These are phyloP conservation scores for Allantophomopsis cytisporea DNA, from an alignment of 2,329 filamentous ascomycete genomes.

Conservation along the genomic window DNA sequence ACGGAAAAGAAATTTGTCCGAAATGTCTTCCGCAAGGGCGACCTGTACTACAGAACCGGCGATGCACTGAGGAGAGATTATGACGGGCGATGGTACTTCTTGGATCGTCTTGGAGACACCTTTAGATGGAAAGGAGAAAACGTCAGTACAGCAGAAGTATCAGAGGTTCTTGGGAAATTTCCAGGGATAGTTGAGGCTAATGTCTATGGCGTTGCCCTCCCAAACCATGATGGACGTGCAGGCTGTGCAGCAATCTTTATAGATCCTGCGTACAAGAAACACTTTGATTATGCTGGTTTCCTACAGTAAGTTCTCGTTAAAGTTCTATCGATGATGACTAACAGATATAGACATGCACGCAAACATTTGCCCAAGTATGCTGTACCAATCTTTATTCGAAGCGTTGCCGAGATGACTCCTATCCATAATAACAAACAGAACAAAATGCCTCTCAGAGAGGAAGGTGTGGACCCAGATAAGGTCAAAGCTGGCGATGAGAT, in stretches of 20 bases:
- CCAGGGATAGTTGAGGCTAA: slow-evolving; percentile 51
- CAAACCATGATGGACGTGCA: slow-evolving; percentile 53
- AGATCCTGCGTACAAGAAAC: slow-evolving; percentile 27
- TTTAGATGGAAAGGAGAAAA: slow-evolving; percentile 66
- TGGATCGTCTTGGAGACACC: slow-evolving; percentile 59
- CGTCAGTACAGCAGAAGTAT: slow-evolving; percentile 53
- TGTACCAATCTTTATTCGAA: slow-evolving; percentile 58
- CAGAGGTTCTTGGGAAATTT: slow-evolving; percentile 45
- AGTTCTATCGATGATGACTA: neutral
- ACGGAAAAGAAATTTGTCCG: slow-evolving; percentile 52
- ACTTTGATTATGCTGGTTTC: slow-evolving; percentile 46
- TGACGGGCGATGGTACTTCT: slow-evolving; percentile 57
- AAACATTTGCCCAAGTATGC: slow-evolving; percentile 57
- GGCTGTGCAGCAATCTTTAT: slow-evolving; percentile 53
- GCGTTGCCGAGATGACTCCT: slow-evolving; percentile 42
- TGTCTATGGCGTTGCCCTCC: slow-evolving; percentile 54
- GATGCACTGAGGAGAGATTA: slow-evolving; percentile 47
- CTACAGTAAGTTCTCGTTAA: slow-evolving; percentile 25
- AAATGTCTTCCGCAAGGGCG: slow-evolving; percentile 52
- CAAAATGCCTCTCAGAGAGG: slow-evolving; percentile 54
- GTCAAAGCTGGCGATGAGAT: slow-evolving; percentile 26
- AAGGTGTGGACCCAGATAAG: slow-evolving; percentile 47
- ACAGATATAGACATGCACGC: slow-evolving; percentile 37
- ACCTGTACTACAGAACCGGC: slow-evolving; percentile 55
- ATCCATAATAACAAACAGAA: slow-evolving; percentile 75